Evolutionary conservation across 129 eudicot species (phyloP).

Genomic region (Helichrysum umbraculigerum): DNA sequence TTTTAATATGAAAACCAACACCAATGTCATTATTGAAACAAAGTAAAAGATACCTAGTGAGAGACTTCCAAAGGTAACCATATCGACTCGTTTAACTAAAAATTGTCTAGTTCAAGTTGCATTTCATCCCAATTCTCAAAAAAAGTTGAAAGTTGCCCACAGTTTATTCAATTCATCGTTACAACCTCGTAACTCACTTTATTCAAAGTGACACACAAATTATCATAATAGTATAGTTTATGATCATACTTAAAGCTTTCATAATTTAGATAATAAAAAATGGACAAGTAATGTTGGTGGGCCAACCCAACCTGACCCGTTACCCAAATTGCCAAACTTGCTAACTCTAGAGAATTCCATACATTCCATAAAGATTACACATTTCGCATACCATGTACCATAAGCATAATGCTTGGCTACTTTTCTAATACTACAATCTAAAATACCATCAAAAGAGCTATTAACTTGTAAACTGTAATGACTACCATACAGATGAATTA

Average conservation of each 20-base stretch:
- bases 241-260: background rate
- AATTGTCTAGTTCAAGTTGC: background rate
- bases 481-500: background rate
- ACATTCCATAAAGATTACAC: background rate
- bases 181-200: background rate
- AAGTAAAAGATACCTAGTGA: background rate
- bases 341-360: constrained; percentile 3
- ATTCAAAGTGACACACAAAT: background rate
- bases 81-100: background rate
- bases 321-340: background rate
- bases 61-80: background rate
- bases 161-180: background rate
- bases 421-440: background rate
- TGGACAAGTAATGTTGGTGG: background rate
- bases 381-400: background rate
- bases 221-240: background rate
- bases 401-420: background rate
- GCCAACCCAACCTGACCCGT: background rate
- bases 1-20: constrained; percentile 3
- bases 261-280: background rate
- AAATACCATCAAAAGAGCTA: background rate
- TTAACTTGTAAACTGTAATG: no score
- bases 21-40: background rate
- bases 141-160: background rate
- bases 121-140: background rate